These are phyloP conservation scores for Selaginella tamariscina DNA, from an alignment of 75 land plant species.

Conservation along the genomic window DNA sequence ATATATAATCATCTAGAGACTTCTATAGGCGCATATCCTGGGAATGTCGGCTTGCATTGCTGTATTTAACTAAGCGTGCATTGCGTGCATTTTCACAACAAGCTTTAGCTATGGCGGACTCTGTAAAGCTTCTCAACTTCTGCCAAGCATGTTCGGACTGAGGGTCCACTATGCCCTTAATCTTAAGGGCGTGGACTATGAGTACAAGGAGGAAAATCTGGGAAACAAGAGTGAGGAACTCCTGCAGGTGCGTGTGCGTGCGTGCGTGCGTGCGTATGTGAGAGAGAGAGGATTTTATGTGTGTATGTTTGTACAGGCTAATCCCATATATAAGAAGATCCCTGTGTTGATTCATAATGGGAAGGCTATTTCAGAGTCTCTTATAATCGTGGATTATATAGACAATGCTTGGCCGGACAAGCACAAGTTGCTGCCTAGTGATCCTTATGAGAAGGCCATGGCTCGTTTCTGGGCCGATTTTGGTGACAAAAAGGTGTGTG, in stretches of 20 bases:
- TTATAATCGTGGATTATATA: slow-evolving; percentile 20
- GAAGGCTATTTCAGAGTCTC: slow-evolving; percentile 18
- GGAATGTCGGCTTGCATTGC: background rate
- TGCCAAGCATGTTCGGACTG: slow-evolving; percentile 20
- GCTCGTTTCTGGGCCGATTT: slow-evolving; percentile 23
- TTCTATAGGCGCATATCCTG: background rate
- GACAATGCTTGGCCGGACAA: slow-evolving; percentile 21
- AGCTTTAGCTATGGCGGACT: background rate
- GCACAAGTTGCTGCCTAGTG: slow-evolving; percentile 4
- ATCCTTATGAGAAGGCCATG: slow-evolving; percentile 15
- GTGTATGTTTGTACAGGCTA: no score
- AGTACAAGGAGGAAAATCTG: slow-evolving; percentile 15
- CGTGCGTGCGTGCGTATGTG: no score
- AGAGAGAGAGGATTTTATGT: no score
- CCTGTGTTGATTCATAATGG: slow-evolving; percentile 24
- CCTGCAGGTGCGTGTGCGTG: no score
- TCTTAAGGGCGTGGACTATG: slow-evolving; percentile 17
- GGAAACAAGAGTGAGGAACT: slow-evolving; percentile 15
- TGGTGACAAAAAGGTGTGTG: slow-evolving; percentile 21
- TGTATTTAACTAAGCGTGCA: background rate
- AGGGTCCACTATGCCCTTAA: slow-evolving; percentile 13
- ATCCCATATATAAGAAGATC: slow-evolving; percentile 20
- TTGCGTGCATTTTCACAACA: background rate
- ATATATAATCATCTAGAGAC: background rate
- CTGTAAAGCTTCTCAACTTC: slow-evolving; percentile 14